Percentiles rank a stretch among this genome's conserved stretches.
phyloP scores from a whole-genome alignment of 2,329 filamentous ascomycete genomes.

The Myriosclerotinia scirpicola region DNA sequence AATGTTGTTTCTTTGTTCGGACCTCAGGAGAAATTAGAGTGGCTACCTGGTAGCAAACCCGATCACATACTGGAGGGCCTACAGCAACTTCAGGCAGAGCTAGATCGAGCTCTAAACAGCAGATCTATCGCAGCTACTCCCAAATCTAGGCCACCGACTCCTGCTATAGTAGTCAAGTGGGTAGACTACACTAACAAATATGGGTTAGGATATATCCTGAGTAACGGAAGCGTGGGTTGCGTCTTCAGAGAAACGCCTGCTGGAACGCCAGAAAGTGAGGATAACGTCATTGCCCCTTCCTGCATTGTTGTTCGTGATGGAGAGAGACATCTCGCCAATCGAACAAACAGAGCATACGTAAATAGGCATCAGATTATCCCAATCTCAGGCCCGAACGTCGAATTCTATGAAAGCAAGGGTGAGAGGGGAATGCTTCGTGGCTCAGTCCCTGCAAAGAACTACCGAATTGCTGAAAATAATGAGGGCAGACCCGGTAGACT shows the following conservation, averaged over 20 bases:
- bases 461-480: conserved; percentile 55
- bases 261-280: conserved; percentile 48
- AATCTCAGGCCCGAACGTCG: conserved; percentile 59
- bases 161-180: conserved; percentile 74
- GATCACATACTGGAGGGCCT: conserved; percentile 58
- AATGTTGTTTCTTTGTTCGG: conserved; percentile 50
- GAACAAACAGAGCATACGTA: conserved; percentile 54
- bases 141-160: conserved; percentile 54
- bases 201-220: conserved; percentile 79
- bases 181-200: conserved; percentile 89
- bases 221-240: conserved; percentile 77
- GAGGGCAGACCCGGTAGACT: conserved; percentile 62
- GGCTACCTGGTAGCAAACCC: conserved; percentile 55
- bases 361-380: conserved; percentile 64
- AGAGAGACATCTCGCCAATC: conserved; percentile 66
- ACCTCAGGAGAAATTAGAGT: conserved; percentile 52
- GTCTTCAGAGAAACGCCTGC: conserved; percentile 56
- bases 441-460: conserved; percentile 63
- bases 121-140: conserved; percentile 61
- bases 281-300: conserved; percentile 62
- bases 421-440: conserved; percentile 62
- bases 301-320: conserved; percentile 71
- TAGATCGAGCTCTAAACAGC: conserved; percentile 63
- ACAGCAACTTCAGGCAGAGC: conserved; percentile 56
- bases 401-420: conserved; percentile 73